phyloP scores from a whole-genome alignment of 345 rosid genomes.

The Aurinia saxatilis region DNA sequence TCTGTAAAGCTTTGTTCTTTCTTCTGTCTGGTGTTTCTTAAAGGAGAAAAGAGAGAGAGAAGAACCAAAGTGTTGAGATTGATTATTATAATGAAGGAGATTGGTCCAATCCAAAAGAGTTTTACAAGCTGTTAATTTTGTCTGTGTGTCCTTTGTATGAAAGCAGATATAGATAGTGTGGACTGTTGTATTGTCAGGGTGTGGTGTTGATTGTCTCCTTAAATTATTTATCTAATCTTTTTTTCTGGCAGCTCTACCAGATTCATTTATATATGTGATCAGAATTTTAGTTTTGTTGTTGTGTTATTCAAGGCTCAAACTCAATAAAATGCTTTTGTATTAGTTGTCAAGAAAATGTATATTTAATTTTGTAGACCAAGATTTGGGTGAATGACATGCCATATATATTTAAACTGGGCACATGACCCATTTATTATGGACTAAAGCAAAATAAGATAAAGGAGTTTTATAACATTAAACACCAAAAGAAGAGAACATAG shows the following conservation, averaged over 20 bases:
- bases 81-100: not conserved
- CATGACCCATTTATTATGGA: too few relatives aligned
- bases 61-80: constrained; percentile 1
- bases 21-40: not conserved
- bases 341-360: too few relatives aligned
- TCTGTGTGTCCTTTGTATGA: constrained; percentile 19
- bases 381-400: too few relatives aligned
- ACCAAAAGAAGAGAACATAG: too few relatives aligned
- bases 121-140: constrained; percentile 24
- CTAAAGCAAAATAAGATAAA: too few relatives aligned
- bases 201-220: not conserved
- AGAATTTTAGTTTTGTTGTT: too few relatives aligned
- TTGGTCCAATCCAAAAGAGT: constrained; percentile 18
- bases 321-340: too few relatives aligned
- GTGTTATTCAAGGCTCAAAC: too few relatives aligned
- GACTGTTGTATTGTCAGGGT: constrained; percentile 20
- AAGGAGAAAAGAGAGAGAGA: not conserved
- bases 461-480: too few relatives aligned
- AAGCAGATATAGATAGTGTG: constrained; percentile 23
- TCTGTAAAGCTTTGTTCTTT: constrained; percentile 26
- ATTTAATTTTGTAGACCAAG: too few relatives aligned
- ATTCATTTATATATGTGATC: not conserved
- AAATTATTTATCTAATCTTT: not conserved
- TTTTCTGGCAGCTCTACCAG: not conserved
- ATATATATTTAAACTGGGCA: too few relatives aligned